Percentiles rank a stretch among this genome's conserved stretches.
Evolutionary conservation across 306 rosid species (phyloP).

Genomic region (Cucurbita maxima): DNA sequence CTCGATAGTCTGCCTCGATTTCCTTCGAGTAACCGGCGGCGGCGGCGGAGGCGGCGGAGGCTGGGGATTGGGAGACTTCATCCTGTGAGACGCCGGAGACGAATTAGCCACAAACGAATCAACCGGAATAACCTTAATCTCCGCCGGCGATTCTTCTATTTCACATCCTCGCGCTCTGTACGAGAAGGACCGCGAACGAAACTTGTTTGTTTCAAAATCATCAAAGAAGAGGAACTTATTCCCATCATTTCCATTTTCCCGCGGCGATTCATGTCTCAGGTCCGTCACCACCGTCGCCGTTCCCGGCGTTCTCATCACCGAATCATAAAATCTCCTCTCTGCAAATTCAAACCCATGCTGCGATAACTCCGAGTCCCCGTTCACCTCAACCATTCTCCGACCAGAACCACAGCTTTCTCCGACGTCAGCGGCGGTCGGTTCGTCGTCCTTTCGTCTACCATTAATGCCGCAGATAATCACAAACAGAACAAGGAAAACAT

Average conservation of each 20-base stretch:
- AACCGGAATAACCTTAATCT: slow-evolving; percentile 47
- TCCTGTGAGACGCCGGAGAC: slow-evolving; percentile 11
- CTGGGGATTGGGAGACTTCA: slow-evolving; percentile 20
- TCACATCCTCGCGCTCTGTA: not conserved
- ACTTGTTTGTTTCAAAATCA: slow-evolving; percentile 45
- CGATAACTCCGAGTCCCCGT: slow-evolving; percentile 8
- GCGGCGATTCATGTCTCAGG: slow-evolving; percentile 45
- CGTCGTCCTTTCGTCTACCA: slow-evolving; percentile 44
- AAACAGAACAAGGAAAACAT: slow-evolving; percentile 43
- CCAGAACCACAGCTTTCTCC: not conserved
- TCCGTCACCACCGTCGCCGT: slow-evolving; percentile 41
- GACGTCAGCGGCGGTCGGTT: not conserved
- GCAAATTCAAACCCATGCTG: slow-evolving; percentile 37
- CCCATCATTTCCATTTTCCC: slow-evolving; percentile 27
- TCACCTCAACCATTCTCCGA: not conserved
- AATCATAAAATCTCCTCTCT: slow-evolving; percentile 7
- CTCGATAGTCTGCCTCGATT: slow-evolving; percentile 4
- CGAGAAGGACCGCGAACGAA: not conserved
- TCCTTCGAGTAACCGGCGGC: not conserved
- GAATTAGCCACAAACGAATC: slow-evolving; percentile 27
- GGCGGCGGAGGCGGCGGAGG: slow-evolving; percentile 30
- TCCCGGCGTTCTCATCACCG: slow-evolving; percentile 7
- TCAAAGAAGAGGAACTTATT: slow-evolving; percentile 46
- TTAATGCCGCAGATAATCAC: slow-evolving; percentile 61
- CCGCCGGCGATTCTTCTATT: slow-evolving; percentile 1